These are phyloP conservation scores for Blastobotrys elegans DNA, from an alignment of 1,139 yeast genomes.

Conservation along the genomic window DNA sequence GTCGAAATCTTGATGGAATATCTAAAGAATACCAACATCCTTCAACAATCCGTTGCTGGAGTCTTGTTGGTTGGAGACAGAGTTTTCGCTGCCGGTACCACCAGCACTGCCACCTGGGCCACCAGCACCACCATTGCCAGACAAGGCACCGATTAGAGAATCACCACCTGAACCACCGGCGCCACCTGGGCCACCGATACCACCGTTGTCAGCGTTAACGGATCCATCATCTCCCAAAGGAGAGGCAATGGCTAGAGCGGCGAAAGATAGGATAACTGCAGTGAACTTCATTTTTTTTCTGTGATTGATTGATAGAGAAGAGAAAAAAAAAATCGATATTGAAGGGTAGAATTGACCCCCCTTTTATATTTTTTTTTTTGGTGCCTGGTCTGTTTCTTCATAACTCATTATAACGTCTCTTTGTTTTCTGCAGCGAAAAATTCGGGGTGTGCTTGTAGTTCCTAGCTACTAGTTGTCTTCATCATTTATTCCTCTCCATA, in stretches of 20 bases:
- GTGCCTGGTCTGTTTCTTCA: neutral
- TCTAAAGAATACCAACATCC: neutral
- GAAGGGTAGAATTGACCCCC: neutral
- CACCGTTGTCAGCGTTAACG: neutral
- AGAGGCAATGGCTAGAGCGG: neutral
- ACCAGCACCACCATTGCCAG: conserved; percentile 1
- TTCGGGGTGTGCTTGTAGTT: too few species aligned
- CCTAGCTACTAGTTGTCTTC: too few species aligned
- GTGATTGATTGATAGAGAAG: neutral
- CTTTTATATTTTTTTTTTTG: neutral
- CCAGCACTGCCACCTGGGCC: neutral
- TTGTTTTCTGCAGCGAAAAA: too few species aligned
- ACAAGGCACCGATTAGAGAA: neutral
- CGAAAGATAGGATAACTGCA: neutral
- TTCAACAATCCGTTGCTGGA: neutral
- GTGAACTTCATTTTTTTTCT: neutral
- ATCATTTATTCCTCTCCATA: too few species aligned
- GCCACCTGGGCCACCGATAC: conserved; percentile 3
- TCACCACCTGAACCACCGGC: conserved; percentile 1
- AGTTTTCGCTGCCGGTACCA: conserved; percentile 1
- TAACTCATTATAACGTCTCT: too few species aligned
- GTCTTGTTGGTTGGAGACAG: neutral
- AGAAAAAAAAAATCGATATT: neutral
- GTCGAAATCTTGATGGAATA: too few species aligned
- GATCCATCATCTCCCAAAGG: neutral